A percentile compares a stretch with the other conserved stretches of the same genome.
Evolutionary conservation across 345 rosid species (phyloP).

Genomic region (sweet orange (Citrus sinensis)): DNA sequence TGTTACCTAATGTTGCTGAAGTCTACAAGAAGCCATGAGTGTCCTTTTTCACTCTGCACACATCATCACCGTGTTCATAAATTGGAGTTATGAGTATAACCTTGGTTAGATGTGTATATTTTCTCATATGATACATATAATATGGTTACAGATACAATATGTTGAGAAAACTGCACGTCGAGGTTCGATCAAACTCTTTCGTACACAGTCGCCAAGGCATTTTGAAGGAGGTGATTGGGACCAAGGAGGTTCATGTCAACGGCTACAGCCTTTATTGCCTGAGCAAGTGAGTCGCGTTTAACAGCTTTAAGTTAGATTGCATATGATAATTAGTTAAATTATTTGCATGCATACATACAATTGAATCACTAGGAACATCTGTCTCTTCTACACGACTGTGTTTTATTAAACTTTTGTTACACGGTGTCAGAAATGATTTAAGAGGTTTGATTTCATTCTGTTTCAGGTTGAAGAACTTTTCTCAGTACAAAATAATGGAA

Average conservation of each 20-base stretch:
- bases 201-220: conserved; percentile 91
- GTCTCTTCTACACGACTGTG: background rate
- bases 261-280: conserved; percentile 45
- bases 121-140: background rate
- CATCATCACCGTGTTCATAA: background rate
- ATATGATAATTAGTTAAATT: background rate
- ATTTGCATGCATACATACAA: background rate
- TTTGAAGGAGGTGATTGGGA: conserved; percentile 99
- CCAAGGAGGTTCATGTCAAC: conserved; percentile 89
- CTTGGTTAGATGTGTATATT: background rate
- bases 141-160: conserved; percentile 35
- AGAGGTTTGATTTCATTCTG: background rate
- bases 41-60: background rate
- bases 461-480: conserved; percentile 73
- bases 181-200: conserved; percentile 51
- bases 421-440: background rate
- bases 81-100: background rate
- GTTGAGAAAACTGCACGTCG: conserved; percentile 45
- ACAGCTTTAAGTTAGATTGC: background rate
- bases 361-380: background rate
- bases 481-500: conserved; percentile 57
- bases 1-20: background rate
- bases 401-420: background rate
- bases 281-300: conserved; percentile 48
- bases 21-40: background rate